phyloP scores from a whole-genome alignment of 768 basidiomycete genomes.

The Mycena epipterygia region DNA sequence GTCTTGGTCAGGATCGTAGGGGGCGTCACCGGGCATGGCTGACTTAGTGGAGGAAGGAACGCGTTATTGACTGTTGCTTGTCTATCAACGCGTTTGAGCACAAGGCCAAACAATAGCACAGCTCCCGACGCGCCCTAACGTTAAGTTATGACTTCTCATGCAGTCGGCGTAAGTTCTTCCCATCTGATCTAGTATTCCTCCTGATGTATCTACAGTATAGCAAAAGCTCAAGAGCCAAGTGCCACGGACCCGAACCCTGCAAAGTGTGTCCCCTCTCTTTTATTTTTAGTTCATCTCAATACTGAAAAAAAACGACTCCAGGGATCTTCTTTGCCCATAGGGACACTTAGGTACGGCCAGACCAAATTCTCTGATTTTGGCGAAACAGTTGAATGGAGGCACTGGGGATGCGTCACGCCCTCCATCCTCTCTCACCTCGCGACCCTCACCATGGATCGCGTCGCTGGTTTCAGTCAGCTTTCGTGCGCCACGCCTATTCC shows the following conservation, averaged over 20 bases:
- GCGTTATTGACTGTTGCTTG: not conserved
- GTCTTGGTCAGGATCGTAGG: constrained; percentile 90
- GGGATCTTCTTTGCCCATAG: constrained; percentile 66
- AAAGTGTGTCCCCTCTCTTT: constrained; percentile 50
- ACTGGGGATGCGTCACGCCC: constrained; percentile 85
- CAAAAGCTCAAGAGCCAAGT: constrained; percentile 77
- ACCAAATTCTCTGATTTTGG: constrained; percentile 60
- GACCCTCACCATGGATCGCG: constrained; percentile 51
- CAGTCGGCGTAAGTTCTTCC: constrained; percentile 12
- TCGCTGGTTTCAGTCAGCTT: constrained; percentile 66
- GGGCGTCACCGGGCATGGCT: constrained; percentile 47
- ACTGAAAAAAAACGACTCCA: no score
- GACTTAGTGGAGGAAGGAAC: not conserved
- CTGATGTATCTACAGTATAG: constrained; percentile 65
- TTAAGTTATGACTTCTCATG: no score
- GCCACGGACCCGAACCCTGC: constrained; percentile 74
- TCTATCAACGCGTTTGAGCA: constrained; percentile 17
- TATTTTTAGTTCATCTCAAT: not conserved
- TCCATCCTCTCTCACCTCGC: constrained; percentile 67
- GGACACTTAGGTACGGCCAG: constrained; percentile 76
- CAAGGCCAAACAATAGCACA: not conserved
- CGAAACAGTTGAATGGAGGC: constrained; percentile 81
- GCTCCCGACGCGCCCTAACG: constrained; percentile 40
- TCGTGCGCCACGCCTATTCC: constrained; percentile 53
- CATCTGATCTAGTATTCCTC: not conserved